Conservation (phyloP, 163 green algal species). For the Coccomyxa subellipsoidea region DNA sequence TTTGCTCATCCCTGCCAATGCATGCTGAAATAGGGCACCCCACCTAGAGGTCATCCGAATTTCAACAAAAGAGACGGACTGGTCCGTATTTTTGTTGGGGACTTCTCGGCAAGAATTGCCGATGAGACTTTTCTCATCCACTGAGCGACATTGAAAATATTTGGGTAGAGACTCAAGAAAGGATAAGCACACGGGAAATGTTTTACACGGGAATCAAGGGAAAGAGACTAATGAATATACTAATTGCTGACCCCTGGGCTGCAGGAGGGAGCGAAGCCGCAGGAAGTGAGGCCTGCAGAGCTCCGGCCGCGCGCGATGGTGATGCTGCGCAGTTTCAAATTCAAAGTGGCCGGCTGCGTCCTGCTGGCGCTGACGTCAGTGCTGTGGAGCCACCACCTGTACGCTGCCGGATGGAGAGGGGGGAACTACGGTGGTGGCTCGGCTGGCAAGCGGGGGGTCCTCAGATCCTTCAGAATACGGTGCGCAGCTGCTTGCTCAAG, state of each 20-base stretch:
- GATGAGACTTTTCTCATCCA: too few relatives aligned
- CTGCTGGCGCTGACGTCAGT: background rate
- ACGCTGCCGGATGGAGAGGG: background rate
- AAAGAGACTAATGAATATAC: background rate
- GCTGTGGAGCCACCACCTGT: background rate
- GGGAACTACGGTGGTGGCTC: background rate
- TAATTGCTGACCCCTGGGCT: background rate
- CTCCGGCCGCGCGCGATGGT: background rate
- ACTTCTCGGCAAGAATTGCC: too few relatives aligned
- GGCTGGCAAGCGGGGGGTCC: background rate
- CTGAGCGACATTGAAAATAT: too few relatives aligned
- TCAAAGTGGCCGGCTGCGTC: background rate
- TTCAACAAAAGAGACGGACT: too few relatives aligned
- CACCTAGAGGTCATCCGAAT: too few relatives aligned
- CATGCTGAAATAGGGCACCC: too few relatives aligned
- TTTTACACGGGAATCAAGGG: too few relatives aligned
- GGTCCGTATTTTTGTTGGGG: too few relatives aligned
- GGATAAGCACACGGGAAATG: too few relatives aligned
- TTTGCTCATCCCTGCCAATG: too few relatives aligned
- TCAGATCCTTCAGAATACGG: background rate
- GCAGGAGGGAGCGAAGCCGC: background rate
- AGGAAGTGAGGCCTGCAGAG: background rate
- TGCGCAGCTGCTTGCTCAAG: background rate
- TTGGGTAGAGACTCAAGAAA: too few relatives aligned
- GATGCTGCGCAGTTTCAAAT: background rate